Evolutionary conservation across 768 basidiomycete species (phyloP).

Genomic region (Rhodocollybia butyracea): DNA sequence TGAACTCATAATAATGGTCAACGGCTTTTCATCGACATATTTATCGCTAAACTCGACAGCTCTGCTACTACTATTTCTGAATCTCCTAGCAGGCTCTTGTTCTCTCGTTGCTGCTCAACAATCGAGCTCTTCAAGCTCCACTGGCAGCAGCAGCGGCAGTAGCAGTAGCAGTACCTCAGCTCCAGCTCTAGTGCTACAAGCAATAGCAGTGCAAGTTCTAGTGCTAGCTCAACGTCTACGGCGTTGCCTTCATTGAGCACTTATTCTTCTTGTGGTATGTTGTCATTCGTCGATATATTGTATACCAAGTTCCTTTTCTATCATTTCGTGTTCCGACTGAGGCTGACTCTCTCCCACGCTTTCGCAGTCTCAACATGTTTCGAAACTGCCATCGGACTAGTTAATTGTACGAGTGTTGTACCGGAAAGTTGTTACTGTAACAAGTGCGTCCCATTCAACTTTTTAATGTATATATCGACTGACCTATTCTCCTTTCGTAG

Average conservation of each 20-base stretch:
- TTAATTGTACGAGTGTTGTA: background rate
- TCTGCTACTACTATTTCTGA: no score
- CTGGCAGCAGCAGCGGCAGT: background rate
- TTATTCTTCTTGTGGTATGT: background rate
- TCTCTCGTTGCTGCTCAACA: background rate
- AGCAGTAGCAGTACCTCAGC: background rate
- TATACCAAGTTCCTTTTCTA: no score
- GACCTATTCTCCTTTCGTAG: background rate
- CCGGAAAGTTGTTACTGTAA: slow-evolving; percentile 6
- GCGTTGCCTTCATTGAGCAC: slow-evolving; percentile 1
- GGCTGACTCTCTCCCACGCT: background rate
- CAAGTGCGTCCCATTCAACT: background rate
- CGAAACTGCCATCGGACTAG: background rate
- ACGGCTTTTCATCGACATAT: no score
- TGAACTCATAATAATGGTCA: no score
- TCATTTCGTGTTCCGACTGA: background rate
- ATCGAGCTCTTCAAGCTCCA: background rate
- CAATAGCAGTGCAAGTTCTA: background rate
- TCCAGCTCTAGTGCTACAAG: background rate
- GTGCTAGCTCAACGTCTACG: slow-evolving; percentile 2
- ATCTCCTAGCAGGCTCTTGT: no score
- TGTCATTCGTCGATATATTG: no score
- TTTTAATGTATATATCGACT: background rate
- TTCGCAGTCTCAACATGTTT: background rate
- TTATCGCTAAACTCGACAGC: no score